phyloP scores from a whole-genome alignment of 257 asterid species.

The Thymus quinquecostatus region DNA sequence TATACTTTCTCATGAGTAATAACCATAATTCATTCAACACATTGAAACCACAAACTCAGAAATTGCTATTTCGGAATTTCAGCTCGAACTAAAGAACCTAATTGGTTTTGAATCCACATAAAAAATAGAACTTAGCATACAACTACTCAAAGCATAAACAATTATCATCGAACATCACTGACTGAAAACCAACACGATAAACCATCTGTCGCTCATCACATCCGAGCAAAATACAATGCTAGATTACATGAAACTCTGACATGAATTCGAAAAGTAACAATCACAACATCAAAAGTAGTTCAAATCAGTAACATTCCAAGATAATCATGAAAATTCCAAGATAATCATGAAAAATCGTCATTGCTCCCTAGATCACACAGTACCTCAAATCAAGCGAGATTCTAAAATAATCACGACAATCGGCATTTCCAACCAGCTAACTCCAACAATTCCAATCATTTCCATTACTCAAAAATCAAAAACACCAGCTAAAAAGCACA shows the following conservation, averaged over 20 bases:
- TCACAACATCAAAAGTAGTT: not conserved
- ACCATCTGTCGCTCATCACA: not conserved
- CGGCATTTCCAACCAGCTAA: not conserved
- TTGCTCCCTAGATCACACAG: slow-evolving; percentile 2
- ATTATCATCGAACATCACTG: not conserved
- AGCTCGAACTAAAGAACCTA: not conserved
- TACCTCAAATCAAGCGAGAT: slow-evolving; percentile 7
- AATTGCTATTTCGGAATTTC: not conserved
- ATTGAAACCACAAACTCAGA: slow-evolving; percentile 9
- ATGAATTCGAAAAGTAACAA: not conserved
- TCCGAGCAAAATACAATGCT: not conserved
- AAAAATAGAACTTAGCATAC: no score
- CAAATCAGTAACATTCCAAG: slow-evolving; percentile 12
- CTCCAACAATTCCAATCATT: not conserved
- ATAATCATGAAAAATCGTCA: not conserved
- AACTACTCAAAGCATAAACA: no score
- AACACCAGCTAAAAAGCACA: slow-evolving; percentile 3
- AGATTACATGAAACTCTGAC: not conserved
- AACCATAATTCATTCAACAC: slow-evolving; percentile 5
- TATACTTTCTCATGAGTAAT: not conserved
- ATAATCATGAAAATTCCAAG: not conserved
- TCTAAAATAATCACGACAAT: not conserved
- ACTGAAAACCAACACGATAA: no score
- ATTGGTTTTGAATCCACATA: not conserved
- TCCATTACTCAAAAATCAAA: not conserved